Evolutionary conservation across 306 rosid genomes (phyloP), one percentile per base, ranked within the genome.

Genomic region (Cicer cuneatum): DNA sequence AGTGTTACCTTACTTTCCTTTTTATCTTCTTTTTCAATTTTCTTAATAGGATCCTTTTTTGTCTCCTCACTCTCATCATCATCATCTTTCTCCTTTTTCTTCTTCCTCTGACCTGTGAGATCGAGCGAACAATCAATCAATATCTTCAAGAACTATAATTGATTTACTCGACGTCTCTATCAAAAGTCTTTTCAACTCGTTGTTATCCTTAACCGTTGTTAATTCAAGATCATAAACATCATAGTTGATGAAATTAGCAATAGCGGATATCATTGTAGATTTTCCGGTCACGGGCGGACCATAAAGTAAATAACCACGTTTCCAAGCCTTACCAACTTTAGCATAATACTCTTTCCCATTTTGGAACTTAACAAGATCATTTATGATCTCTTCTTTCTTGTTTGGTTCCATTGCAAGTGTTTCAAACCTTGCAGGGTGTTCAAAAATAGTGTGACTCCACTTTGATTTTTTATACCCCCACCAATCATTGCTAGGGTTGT

Each of bases 71-170:
- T 8, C 8, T 60, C 66, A 7, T 35, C 41, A 10, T 58, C 33
- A 29, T 29, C 33, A 3, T 60, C 66, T 2, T 40, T 40, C 51
- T 5, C 14, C 2, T 41, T 41, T 2, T 64, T 16, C 35, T 16
- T 40, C 69, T 64, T 40, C 51, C 69, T 64, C 6, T 64, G 49
- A 0, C 69, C 51, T 0, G 69, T 64, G 0, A 64, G 49, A 64
- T 64, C 51, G 10, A 64, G 29, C 10, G 69, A 64, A 64, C 69
- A 64, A 41, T 64, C 69, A 64, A 41, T 64, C 69, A 15, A 64
- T 64, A 5, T 64, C 69, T 11, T 64, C 69, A 9, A 64, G 16
- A 1, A 64, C 69, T 40, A 40, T 41, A 40, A 64, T 41, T 1
- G 69, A 64, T 11, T 64, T 64, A 6, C 33, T 64, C 2, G 69